Evolutionary conservation across 108 stramenopile genomes (phyloP).

Genomic region (Bacterosira constricta): DNA sequence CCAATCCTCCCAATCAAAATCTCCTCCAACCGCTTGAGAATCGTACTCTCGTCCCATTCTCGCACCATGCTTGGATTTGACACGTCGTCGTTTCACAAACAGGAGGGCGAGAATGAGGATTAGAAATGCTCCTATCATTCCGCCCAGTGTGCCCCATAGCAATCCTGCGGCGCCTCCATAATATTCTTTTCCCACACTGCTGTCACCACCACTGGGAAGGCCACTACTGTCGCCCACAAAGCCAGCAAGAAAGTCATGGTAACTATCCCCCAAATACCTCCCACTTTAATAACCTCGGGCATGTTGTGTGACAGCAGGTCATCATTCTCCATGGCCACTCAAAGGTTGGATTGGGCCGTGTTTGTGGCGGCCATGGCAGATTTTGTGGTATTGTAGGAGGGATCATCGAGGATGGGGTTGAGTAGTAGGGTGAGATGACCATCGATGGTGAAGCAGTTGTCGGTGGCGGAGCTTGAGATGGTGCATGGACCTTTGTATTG

Average conservation of each 20-base stretch:
- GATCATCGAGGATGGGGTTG: neutral
- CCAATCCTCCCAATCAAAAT: neutral
- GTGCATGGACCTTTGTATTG: slow-evolving; percentile 15
- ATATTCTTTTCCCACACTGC: neutral
- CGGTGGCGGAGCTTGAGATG: slow-evolving; percentile 12
- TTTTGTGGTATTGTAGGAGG: neutral
- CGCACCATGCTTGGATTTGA: neutral
- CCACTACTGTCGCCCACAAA: neutral
- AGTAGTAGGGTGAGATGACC: slow-evolving; percentile 26
- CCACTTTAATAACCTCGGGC: slow-evolving; percentile 36
- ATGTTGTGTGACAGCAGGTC: slow-evolving; percentile 14
- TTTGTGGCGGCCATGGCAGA: slow-evolving; percentile 19
- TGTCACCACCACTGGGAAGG: neutral
- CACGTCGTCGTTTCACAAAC: neutral
- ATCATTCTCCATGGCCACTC: slow-evolving; percentile 26
- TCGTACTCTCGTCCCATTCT: neutral
- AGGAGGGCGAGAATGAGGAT: slow-evolving; percentile 1
- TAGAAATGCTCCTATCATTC: neutral
- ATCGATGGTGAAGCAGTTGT: slow-evolving; percentile 39
- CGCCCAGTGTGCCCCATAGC: neutral
- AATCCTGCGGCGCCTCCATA: neutral
- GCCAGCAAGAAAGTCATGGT: slow-evolving; percentile 9
- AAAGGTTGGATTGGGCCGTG: slow-evolving; percentile 7
- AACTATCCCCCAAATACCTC: slow-evolving; percentile 30
- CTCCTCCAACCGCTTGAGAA: neutral